These are phyloP conservation scores for Clathrospora elynae DNA, from an alignment of 2,329 filamentous ascomycete species.

Conservation along the genomic window DNA sequence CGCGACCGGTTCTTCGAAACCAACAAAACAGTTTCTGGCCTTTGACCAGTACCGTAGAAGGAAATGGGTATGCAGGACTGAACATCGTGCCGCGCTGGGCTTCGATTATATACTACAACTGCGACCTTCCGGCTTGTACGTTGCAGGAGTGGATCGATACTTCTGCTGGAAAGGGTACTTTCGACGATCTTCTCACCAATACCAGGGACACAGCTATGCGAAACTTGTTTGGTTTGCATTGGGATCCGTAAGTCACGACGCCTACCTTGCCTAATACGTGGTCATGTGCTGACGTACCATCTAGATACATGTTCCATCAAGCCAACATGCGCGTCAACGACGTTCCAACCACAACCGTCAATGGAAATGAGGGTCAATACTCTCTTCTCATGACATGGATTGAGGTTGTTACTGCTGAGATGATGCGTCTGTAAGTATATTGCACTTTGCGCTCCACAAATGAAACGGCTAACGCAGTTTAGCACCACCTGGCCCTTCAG, in stretches of 20 bases:
- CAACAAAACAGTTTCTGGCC: conserved; percentile 60
- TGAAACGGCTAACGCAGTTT: conserved; percentile 8
- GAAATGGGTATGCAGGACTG: conserved; percentile 62
- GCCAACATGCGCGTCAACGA: conserved; percentile 62
- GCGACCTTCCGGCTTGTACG: conserved; percentile 62
- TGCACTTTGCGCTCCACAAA: background rate
- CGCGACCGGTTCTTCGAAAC: conserved; percentile 61
- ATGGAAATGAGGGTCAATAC: conserved; percentile 53
- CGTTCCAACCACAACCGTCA: conserved; percentile 55
- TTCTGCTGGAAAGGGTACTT: conserved; percentile 60
- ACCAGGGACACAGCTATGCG: conserved; percentile 61
- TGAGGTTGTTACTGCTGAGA: conserved; percentile 60
- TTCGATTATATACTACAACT: conserved; percentile 69
- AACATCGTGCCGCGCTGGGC: conserved; percentile 65
- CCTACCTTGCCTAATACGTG: too few species aligned
- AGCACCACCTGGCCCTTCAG: conserved; percentile 58
- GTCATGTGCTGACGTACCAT: conserved; percentile 8
- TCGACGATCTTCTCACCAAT: conserved; percentile 57
- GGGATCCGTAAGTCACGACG: conserved; percentile 49
- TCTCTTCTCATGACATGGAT: conserved; percentile 64
- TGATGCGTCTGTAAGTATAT: conserved; percentile 54
- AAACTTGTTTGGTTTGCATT: conserved; percentile 61
- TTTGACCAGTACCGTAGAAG: conserved; percentile 56
- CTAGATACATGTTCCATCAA: conserved; percentile 67
- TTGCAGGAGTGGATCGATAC: conserved; percentile 65